phyloP scores from a whole-genome alignment of 441 rosid genomes.

The Erodium chrysanthum region DNA sequence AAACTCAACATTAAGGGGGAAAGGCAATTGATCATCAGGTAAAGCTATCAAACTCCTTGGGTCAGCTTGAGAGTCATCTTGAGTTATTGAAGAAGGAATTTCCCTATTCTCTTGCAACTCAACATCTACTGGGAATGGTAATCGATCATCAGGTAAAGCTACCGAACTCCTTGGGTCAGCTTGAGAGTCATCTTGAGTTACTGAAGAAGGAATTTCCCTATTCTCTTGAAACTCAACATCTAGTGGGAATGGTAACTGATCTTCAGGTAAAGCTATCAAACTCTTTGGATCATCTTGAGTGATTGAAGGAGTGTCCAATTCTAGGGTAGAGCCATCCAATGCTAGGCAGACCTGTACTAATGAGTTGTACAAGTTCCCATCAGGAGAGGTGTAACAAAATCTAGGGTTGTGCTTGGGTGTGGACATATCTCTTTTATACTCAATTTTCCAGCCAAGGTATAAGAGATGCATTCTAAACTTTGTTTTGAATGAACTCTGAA shows the following conservation, averaged over 20 bases:
- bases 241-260: conserved; percentile 14
- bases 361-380: conserved; percentile 39
- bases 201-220: no score
- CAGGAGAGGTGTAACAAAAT: conserved; percentile 56
- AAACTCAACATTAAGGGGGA: not conserved
- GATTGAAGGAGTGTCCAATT: conserved; percentile 2
- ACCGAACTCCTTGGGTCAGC: no score
- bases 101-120: no score
- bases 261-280: conserved; percentile 14
- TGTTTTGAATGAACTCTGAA: not conserved
- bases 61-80: no score
- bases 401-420: conserved; percentile 10
- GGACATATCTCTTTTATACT: conserved; percentile 19
- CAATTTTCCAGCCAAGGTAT: conserved; percentile 48
- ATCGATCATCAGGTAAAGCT: no score
- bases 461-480: conserved; percentile 49
- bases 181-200: no score
- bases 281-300: conserved; percentile 17
- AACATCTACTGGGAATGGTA: conserved; percentile 16
- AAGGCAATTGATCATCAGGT: no score
- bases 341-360: conserved; percentile 39
- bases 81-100: no score
- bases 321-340: conserved; percentile 20
- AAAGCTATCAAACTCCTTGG: no score
- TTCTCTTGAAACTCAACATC: conserved; percentile 11